Evolutionary conservation across 768 basidiomycete species (phyloP).

Genomic region (Mycena haematopus): DNA sequence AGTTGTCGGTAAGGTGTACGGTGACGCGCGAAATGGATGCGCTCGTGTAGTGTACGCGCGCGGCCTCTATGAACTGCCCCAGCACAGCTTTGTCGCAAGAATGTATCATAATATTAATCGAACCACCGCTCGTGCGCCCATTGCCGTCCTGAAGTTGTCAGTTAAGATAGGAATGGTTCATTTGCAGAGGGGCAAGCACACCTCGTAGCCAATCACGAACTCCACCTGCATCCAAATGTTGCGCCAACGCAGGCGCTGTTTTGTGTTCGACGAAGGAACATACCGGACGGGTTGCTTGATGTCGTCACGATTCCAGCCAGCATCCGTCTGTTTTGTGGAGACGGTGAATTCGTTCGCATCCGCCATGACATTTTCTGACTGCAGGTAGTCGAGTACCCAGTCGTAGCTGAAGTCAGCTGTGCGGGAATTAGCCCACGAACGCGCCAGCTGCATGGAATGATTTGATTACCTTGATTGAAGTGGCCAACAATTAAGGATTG

Average conservation of each 20-base stretch:
- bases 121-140: constrained; percentile 29
- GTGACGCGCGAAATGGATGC: constrained; percentile 35
- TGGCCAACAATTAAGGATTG: constrained; percentile 34
- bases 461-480: constrained; percentile 30
- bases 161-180: neutral
- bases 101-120: constrained; percentile 33
- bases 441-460: neutral
- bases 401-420: constrained; percentile 36
- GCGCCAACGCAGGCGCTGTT: constrained; percentile 28
- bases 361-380: constrained; percentile 34
- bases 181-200: neutral
- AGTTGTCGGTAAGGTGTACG: constrained; percentile 33
- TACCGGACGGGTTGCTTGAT: constrained; percentile 29
- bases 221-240: constrained; percentile 30
- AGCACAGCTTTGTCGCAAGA: constrained; percentile 34
- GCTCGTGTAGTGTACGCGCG: constrained; percentile 34
- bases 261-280: constrained; percentile 27
- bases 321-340: constrained; percentile 30
- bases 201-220: constrained; percentile 29
- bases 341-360: constrained; percentile 33
- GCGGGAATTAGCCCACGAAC: neutral
- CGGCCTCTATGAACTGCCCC: constrained; percentile 35
- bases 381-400: constrained; percentile 37
- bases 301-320: constrained; percentile 32
- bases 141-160: constrained; percentile 23